Conservation (phyloP, 345 rosid genomes). For the Gossypium longicalyx region DNA sequence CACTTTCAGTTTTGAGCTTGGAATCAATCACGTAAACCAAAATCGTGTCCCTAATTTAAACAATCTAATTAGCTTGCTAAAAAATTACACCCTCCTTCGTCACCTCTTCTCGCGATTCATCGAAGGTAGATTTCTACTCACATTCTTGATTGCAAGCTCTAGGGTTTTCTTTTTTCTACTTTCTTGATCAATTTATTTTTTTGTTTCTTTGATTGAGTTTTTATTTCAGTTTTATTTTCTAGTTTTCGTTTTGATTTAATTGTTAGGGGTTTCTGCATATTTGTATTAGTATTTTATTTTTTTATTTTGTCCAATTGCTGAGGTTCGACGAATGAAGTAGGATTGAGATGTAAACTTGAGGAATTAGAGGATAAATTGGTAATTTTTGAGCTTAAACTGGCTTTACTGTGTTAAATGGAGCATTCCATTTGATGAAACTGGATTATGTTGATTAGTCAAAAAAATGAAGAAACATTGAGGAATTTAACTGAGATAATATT, state of each 20-base stretch:
- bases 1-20: constrained; percentile 45
- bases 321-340: constrained; percentile 30
- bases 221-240: constrained; percentile 28
- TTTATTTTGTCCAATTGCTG: not conserved
- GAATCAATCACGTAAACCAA: constrained; percentile 22
- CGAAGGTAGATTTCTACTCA: constrained; percentile 33
- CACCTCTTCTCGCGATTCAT: constrained; percentile 25
- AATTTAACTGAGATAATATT: not conserved
- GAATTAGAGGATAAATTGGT: constrained; percentile 28
- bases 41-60: constrained; percentile 23
- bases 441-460: not conserved
- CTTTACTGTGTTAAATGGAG: not conserved
- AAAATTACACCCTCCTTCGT: not conserved
- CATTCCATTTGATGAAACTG: constrained; percentile 5
- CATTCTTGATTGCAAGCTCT: constrained; percentile 34
- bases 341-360: constrained; percentile 28
- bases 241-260: constrained; percentile 28
- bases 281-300: constrained; percentile 13
- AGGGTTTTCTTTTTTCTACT: constrained; percentile 25
- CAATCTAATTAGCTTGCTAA: constrained; percentile 4
- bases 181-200: not conserved
- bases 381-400: constrained; percentile 7
- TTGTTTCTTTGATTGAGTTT: constrained; percentile 10
- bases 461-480: not conserved
- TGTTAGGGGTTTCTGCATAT: constrained; percentile 27